phyloP scores from a whole-genome alignment of 345 rosid genomes.

The Populus tremula region DNA sequence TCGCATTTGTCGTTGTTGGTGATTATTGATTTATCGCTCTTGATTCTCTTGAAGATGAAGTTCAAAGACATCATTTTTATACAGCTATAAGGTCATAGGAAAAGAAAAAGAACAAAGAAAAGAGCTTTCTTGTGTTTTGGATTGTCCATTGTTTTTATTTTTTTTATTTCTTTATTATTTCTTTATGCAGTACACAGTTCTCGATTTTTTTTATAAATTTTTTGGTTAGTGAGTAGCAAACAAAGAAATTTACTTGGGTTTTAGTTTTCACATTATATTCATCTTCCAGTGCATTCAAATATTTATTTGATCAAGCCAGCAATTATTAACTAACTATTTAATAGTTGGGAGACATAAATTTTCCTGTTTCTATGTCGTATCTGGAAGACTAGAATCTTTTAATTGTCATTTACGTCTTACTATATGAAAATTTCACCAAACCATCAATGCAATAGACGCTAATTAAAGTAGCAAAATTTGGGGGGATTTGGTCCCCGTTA shows the following conservation, averaged over 20 bases:
- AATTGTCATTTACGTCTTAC: neutral
- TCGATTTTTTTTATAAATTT: too few relatives aligned
- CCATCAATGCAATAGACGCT: neutral
- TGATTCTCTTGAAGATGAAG: neutral
- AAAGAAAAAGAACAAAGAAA: too few relatives aligned
- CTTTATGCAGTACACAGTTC: neutral
- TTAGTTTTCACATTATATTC: neutral
- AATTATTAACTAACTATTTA: too few relatives aligned
- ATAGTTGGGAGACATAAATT: neutral
- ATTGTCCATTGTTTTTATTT: neutral
- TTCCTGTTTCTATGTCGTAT: neutral
- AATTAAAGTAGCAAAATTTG: neutral
- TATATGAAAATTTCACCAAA: neutral
- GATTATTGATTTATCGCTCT: neutral
- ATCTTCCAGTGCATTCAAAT: neutral
- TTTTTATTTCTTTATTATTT: too few relatives aligned
- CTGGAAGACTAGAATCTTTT: neutral
- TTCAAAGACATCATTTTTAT: neutral
- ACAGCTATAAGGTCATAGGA: neutral
- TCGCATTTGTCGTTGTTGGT: conserved; percentile 15
- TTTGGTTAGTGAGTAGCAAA: neutral
- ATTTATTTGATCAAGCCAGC: neutral
- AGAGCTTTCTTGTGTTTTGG: neutral
- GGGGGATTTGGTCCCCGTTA: neutral
- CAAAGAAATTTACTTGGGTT: neutral